phyloP scores from a whole-genome alignment of 371 early-diverging fungal species.

The Thermomucor indicae-seudaticae region DNA sequence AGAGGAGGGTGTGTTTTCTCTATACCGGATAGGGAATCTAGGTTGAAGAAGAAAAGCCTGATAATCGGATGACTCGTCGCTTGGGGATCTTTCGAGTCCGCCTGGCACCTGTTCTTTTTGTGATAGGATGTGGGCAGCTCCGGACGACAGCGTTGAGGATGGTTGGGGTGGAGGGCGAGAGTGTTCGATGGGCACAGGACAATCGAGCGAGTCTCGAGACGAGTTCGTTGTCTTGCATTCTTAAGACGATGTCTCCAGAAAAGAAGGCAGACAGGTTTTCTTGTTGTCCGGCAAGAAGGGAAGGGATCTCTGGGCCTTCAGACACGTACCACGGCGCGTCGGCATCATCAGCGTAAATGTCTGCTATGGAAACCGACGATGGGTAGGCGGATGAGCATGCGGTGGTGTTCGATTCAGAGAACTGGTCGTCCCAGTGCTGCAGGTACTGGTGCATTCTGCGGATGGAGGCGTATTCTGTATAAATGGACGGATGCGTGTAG shows the following conservation, averaged over 20 bases:
- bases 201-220: constrained; percentile 81
- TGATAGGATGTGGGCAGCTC: constrained; percentile 49
- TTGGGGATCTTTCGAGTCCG: constrained; percentile 34
- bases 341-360: constrained; percentile 19
- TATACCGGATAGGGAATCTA: not conserved
- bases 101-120: constrained; percentile 7
- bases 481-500: not conserved
- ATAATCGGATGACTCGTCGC: constrained; percentile 32
- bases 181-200: constrained; percentile 77
- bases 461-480: constrained; percentile 8
- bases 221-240: constrained; percentile 67
- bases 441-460: constrained; percentile 1
- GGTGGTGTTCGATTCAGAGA: constrained; percentile 9
- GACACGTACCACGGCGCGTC: constrained; percentile 41
- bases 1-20: not conserved
- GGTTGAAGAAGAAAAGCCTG: not conserved
- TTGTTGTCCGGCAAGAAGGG: not conserved
- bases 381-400: constrained; percentile 2
- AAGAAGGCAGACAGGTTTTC: constrained; percentile 8
- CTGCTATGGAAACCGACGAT: constrained; percentile 1
- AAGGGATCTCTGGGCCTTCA: constrained; percentile 18
- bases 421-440: constrained; percentile 5
- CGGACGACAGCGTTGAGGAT: constrained; percentile 77
- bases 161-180: constrained; percentile 75
- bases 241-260: constrained; percentile 48